Evolutionary conservation across 345 rosid genomes (phyloP), one percentile per base, ranked within the genome.

Genomic region (Erucastrum elatum): DNA sequence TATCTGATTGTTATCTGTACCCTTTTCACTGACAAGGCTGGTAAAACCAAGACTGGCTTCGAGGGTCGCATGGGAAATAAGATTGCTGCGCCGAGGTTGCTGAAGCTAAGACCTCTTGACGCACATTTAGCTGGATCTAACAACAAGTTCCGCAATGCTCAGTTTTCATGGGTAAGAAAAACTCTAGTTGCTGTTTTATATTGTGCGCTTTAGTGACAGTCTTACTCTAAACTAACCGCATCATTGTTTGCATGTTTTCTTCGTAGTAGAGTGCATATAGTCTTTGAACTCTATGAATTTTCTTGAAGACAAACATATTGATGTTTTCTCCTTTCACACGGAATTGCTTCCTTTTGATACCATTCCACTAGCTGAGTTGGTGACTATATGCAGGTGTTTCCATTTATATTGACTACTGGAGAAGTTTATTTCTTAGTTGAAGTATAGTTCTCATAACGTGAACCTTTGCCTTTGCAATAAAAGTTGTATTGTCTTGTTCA

Each of bases 51-150:
- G 86, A 93, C 91, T n/a, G 99, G 99, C 44, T 95, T 95, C 25
- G 83, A 60, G 75, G 98, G 99, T 74, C 99, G 98, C 29, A 95
- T 95, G 99, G 99, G 99, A 11, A 91, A 95, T 68, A 93, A 82
- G 76, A 93, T 93, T 84, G 94, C 99, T 4, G 97, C 99, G 56
- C 99, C 98, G 4, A 89, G 99, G 83, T 75, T 95, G 85, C 82
- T 95, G 75, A 95, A 91, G 90, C 82, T 93, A 75, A 88, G 86
- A 80, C 98, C 98, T 44, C 60, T 93, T 31, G 98, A 93, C 72
- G 88, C 99, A 3, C 94, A 91, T 83, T 78, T 85, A 81, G 99
- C 99, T 78, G 99, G 99, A 74, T 78, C 79, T n/a, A 76, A 89
- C 77, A 95, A 90, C 59, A 91, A 89, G 82, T 95, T 95, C 85